Evolutionary conservation across 495 filamentous ascomycete genomes (phyloP), one percentile per base, ranked within the genome.

Genomic region (Aspergillus hancockii): DNA sequence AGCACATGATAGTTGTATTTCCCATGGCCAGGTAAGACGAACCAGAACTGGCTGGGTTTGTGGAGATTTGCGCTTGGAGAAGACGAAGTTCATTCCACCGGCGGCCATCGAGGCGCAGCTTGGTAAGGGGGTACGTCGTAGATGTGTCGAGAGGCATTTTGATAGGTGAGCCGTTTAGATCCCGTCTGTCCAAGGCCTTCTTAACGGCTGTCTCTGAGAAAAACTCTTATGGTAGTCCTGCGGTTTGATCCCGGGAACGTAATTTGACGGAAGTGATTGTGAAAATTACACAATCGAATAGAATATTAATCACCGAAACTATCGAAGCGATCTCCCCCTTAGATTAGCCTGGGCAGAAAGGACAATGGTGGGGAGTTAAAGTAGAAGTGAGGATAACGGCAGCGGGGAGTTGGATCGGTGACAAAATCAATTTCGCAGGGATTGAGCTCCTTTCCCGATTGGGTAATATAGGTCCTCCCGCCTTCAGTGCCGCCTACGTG

Each of bases 71-170:
- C 38, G 89, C 93, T 75, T 88, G 85, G 46, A 98, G 79, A 31
- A 90, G 88, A 28, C 94, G 91, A 43, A 98, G 86, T 73, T 99
- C 94, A 76, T 99, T 99, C 95, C 95, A 99, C 49, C 94, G 86
- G 10, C 94, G 90, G 58, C 94, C 93, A 73, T 97, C 93, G 64
- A 95, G 89, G 69, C 92, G 92, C 60, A 97, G 87, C 63, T 88
- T 85, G 52, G 91, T 89, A 58, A 96, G 85, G 64, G 83, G 81
- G 79, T 96, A 97, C 59, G 76, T 79, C 55, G 89, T 88, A 13
- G 89, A 91, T 22, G 90, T 92, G 73, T 96, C 92, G 72, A 97
- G 91, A 61, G 91, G 90, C 92, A 96, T 96, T 56, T 64, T 80
- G 61, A 54, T 54, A 8, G 51, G 36, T 34, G 58, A 41, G 2